Base-by-base conservation (phyloP, 495 filamentous ascomycete genomes). In the Lophium mytilinum region DNA sequence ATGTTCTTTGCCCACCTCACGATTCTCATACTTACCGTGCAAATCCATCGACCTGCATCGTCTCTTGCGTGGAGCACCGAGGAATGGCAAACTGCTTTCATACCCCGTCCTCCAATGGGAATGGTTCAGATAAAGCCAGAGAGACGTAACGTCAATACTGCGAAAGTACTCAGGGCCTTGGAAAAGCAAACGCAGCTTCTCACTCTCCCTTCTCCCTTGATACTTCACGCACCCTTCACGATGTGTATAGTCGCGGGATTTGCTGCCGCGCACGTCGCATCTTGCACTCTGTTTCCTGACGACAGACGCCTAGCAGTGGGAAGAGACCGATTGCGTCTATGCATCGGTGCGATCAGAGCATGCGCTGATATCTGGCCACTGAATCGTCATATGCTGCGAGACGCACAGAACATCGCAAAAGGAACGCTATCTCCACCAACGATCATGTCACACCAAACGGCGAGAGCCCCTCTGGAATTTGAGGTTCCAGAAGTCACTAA, bases 161-260 rank as follows among this genome's bases (percentile, higher is more conserved):
- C 57, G 1, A 57, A 57, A 24, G 53, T 50, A 35, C 53, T 64
- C 10, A 64, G 60, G 50, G 57, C 56, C 30, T 41, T 43, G 7
- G 61, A 64, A 4, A 57, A 48, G 4, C 49, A 60, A 43, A 64
- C 61, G 12, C 51, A 60, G 33, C 54, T 64, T 14, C 53, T 64
- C 8, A 49, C 61, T 37, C 53, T 64, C 6, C 57, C 61, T 1
- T 60, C 56, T 34, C 15, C 8, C 9, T 41, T 46, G 14, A 50
- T 60, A 39, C 41, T 39, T 1, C 56, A 64, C 48, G 40, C 47
- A 36, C 33, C 51, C 11, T 57, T 60, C 10, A 48, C 39, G 1
- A 11, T 55, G 15, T 57, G 57, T 17, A 57, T 64, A 1, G 24
- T 50, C 4, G 57, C 53, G 4, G 45, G 56, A 1, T 35, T 53